Evolutionary conservation across 768 basidiomycete species (phyloP).

Genomic region (Phaeotremella skinneri): DNA sequence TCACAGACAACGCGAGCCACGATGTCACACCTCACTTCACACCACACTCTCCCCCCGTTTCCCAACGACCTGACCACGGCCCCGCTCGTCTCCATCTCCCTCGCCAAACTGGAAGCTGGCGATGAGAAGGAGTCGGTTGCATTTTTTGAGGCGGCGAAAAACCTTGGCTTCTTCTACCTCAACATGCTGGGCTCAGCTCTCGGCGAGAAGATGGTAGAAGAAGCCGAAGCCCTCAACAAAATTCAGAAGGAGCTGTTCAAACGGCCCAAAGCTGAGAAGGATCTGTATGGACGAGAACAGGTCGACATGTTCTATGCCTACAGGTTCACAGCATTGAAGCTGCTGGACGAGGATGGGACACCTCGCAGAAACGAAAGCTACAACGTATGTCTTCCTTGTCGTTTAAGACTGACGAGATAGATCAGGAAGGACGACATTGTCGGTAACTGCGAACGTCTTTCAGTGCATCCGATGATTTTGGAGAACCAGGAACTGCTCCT

Average conservation of each 20-base stretch:
- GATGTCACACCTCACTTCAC: conserved; percentile 21
- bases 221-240: conserved; percentile 23
- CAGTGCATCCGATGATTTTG: conserved; percentile 18
- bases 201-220: conserved; percentile 21
- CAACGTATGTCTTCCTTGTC: conserved; percentile 22
- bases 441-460: conserved; percentile 19
- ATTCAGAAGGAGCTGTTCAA: conserved; percentile 24
- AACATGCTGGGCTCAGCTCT: conserved; percentile 22
- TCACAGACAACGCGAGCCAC: background rate
- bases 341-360: conserved; percentile 16
- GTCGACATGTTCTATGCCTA: conserved; percentile 33
- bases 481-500: conserved; percentile 19
- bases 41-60: conserved; percentile 26
- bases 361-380: conserved; percentile 21
- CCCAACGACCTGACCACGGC: conserved; percentile 21
- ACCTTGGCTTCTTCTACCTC: conserved; percentile 38
- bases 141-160: conserved; percentile 20
- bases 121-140: conserved; percentile 15
- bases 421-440: conserved; percentile 30
- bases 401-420: too few species aligned
- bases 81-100: conserved; percentile 22
- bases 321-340: conserved; percentile 10
- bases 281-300: conserved; percentile 22
- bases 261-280: conserved; percentile 29
- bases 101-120: conserved; percentile 22